Evolutionary conservation across 495 filamentous ascomycete genomes (phyloP).

Genomic region (Parachaetomium inaequale): DNA sequence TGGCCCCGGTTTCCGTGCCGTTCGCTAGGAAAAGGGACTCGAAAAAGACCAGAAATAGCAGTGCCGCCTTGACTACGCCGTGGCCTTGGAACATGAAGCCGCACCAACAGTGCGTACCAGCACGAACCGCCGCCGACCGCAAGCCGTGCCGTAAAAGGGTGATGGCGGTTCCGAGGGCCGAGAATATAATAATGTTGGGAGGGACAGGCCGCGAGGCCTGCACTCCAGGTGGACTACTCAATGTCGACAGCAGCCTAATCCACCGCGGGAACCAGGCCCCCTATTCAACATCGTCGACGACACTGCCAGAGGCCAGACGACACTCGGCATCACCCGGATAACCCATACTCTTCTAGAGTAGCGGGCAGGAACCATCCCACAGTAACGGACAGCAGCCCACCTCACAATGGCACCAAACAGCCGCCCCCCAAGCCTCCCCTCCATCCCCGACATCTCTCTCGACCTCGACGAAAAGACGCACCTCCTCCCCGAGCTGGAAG

Average conservation of each 20-base stretch:
- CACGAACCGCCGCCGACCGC: background rate
- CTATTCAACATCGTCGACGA: background rate
- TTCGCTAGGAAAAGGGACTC: background rate
- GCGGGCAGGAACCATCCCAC: background rate
- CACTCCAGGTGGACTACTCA: background rate
- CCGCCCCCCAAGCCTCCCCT: slow-evolving; percentile 14
- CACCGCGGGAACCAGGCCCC: background rate
- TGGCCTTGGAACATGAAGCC: background rate
- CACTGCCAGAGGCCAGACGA: background rate
- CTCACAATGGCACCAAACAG: slow-evolving; percentile 11
- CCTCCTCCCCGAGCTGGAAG: slow-evolving; percentile 12
- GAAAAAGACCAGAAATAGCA: slow-evolving; percentile 8
- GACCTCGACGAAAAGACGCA: slow-evolving; percentile 10
- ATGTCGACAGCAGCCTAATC: background rate
- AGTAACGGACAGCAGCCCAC: background rate
- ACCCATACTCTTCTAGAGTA: background rate
- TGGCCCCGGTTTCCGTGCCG: background rate
- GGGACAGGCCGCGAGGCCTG: background rate
- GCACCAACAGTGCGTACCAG: background rate
- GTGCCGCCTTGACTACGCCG: background rate
- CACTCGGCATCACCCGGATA: background rate
- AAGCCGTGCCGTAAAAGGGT: slow-evolving; percentile 1
- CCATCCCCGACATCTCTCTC: slow-evolving; percentile 16
- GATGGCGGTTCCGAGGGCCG: background rate
- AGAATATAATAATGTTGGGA: background rate